Percentiles rank a stretch among this genome's conserved stretches.
Evolutionary conservation across 345 rosid genomes (phyloP).

Genomic region (Citrus hindsii): DNA sequence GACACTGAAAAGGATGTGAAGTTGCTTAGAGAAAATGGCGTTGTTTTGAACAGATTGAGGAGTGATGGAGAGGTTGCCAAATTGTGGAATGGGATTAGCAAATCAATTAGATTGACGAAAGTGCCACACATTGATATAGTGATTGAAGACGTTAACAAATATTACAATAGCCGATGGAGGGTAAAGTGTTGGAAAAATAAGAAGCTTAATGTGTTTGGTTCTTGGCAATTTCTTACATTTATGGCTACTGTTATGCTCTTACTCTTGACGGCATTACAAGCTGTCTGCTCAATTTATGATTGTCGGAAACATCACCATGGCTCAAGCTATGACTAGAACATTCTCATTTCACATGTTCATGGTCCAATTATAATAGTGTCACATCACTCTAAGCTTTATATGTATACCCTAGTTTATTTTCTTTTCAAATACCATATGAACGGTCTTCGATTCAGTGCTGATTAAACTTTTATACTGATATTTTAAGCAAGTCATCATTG

Average conservation of each 20-base stretch:
- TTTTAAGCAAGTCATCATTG: too few relatives aligned
- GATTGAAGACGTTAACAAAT: conserved; percentile 66
- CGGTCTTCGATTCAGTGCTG: too few relatives aligned
- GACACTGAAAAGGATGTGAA: conserved; percentile 58
- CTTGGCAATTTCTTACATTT: conserved; percentile 63
- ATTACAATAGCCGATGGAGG: conserved; percentile 50
- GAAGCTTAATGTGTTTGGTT: conserved; percentile 44
- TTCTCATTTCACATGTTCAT: too few relatives aligned
- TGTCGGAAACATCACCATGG: not conserved
- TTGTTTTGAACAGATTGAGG: conserved; percentile 13
- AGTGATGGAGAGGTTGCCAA: conserved; percentile 65
- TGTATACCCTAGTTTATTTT: too few relatives aligned
- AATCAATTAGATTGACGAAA: conserved; percentile 54
- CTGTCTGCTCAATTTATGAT: conserved; percentile 39
- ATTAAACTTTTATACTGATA: too few relatives aligned
- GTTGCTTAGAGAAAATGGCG: conserved; percentile 60
- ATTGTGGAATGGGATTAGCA: conserved; percentile 82
- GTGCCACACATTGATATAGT: conserved; percentile 57
- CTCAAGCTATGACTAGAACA: not conserved
- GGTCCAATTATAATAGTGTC: too few relatives aligned
- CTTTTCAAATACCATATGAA: too few relatives aligned
- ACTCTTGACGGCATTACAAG: conserved; percentile 43
- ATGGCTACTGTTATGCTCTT: conserved; percentile 44
- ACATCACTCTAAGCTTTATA: too few relatives aligned
- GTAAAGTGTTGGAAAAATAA: conserved; percentile 41